A percentile compares a stretch with the other conserved stretches of the same genome.
Evolutionary conservation across 1,284 basidiomycete genomes (phyloP).

Genomic region (Lignosus rhinocerotis): DNA sequence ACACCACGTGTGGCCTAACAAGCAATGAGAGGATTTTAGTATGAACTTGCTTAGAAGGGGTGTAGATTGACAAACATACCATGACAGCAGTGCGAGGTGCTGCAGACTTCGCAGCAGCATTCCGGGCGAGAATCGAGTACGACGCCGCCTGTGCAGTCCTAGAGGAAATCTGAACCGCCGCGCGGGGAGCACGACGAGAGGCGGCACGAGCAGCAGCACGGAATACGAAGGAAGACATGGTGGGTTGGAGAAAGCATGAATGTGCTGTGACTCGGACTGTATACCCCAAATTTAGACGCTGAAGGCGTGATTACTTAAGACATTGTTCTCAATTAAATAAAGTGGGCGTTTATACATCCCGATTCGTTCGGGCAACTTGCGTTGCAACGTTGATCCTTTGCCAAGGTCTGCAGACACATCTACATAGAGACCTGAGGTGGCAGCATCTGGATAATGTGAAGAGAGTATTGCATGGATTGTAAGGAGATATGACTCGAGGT

Average conservation of each 20-base stretch:
- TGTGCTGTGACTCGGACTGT: conserved; percentile 14
- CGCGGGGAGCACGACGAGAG: conserved; percentile 57
- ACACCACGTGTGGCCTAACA: conserved; percentile 62
- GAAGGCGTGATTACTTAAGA: conserved; percentile 1
- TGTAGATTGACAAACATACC: conserved; percentile 37
- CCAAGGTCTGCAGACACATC: too few relatives aligned
- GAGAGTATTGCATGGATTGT: too few relatives aligned
- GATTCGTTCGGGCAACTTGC: too few relatives aligned
- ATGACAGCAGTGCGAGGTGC: conserved; percentile 40
- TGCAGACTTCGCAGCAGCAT: conserved; percentile 36
- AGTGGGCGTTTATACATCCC: conserved; percentile 8
- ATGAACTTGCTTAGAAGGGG: neutral
- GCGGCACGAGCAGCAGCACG: conserved; percentile 67
- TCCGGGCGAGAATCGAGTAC: conserved; percentile 73
- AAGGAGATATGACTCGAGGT: too few relatives aligned
- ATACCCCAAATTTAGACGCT: conserved; percentile 16
- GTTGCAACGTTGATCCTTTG: too few relatives aligned
- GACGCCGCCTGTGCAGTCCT: conserved; percentile 57
- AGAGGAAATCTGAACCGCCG: conserved; percentile 43
- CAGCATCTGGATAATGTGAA: too few relatives aligned
- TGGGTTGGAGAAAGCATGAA: conserved; percentile 24
- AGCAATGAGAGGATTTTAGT: neutral
- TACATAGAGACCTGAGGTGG: too few relatives aligned
- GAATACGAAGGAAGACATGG: conserved; percentile 62
- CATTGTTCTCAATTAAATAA: conserved; percentile 8